Evolutionary conservation across 1,284 basidiomycete species (phyloP).

Genomic region (Cutaneotrichosporon cavernicola): DNA sequence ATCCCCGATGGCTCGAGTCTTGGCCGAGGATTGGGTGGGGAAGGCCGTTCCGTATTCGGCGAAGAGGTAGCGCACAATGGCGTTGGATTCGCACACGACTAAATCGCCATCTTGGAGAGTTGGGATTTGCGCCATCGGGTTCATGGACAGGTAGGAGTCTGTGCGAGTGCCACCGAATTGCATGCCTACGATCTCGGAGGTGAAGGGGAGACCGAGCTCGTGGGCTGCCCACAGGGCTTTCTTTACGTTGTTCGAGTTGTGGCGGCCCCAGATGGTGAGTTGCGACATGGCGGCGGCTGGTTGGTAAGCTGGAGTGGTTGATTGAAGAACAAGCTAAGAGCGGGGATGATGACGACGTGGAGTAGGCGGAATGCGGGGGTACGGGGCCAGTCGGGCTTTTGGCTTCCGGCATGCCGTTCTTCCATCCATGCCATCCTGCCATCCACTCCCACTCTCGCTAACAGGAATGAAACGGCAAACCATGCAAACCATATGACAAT

Average conservation of each 20-base stretch:
- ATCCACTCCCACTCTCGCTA: too few species aligned
- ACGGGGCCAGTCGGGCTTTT: too few species aligned
- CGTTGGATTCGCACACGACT: constrained; percentile 21
- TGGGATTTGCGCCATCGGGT: constrained; percentile 21
- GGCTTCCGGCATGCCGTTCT: too few species aligned
- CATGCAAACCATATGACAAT: neutral
- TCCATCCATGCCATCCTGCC: too few species aligned
- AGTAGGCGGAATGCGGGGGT: too few species aligned
- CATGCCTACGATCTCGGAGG: constrained; percentile 13
- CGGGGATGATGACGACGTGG: too few species aligned
- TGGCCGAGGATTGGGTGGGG: neutral
- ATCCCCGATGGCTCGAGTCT: constrained; percentile 8
- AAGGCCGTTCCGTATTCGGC: constrained; percentile 10
- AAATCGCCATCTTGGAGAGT: constrained; percentile 20
- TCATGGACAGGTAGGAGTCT: constrained; percentile 17
- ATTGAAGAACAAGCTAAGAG: too few species aligned
- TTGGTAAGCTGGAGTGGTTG: too few species aligned
- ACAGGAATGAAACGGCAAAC: too few species aligned
- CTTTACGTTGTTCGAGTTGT: constrained; percentile 23
- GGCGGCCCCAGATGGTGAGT: constrained; percentile 25
- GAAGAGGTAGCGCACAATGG: constrained; percentile 24
- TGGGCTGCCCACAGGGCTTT: constrained; percentile 21
- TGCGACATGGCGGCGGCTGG: neutral
- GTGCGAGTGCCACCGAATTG: constrained; percentile 15
- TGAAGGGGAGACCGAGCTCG: constrained; percentile 16